Evolutionary conservation across 2,329 filamentous ascomycete species (phyloP).

Genomic region (Fusarium brachygibbosum): DNA sequence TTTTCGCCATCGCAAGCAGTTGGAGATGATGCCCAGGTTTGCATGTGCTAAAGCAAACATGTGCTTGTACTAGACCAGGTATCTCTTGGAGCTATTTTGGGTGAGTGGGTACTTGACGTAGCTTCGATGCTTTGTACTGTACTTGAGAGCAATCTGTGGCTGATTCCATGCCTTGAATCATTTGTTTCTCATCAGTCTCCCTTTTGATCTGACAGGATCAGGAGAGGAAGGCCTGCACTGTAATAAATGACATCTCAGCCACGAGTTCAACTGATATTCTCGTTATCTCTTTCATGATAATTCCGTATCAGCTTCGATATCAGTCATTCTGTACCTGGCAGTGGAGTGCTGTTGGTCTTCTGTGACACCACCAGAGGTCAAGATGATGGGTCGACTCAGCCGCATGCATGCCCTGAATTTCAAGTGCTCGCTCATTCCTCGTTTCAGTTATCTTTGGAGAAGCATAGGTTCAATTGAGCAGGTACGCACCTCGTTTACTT

Average conservation of each 20-base stretch:
- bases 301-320: not conserved
- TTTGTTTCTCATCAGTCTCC: slow-evolving; percentile 31
- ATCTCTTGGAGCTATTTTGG: slow-evolving; percentile 38
- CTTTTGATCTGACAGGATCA: slow-evolving; percentile 1
- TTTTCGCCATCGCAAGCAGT: slow-evolving; percentile 38
- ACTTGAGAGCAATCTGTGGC: slow-evolving; percentile 14
- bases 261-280: not conserved
- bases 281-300: slow-evolving; percentile 5
- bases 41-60: slow-evolving; percentile 40
- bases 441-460: slow-evolving; percentile 17
- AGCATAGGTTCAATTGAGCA: slow-evolving; percentile 4
- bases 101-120: slow-evolving; percentile 38
- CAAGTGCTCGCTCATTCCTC: slow-evolving; percentile 29
- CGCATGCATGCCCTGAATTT: slow-evolving; percentile 36
- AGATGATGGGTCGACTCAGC: slow-evolving; percentile 45
- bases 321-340: slow-evolving; percentile 3
- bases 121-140: slow-evolving; percentile 6
- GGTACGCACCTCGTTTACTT: not conserved
- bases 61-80: slow-evolving; percentile 42
- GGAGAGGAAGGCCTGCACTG: too few relatives aligned
- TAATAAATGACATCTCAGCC: slow-evolving; percentile 7
- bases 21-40: slow-evolving; percentile 18
- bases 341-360: slow-evolving; percentile 44
- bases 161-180: slow-evolving; percentile 21
- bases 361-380: slow-evolving; percentile 43